These are phyloP conservation scores for Erysimum cheiranthoides DNA, from an alignment of 345 rosid genomes.

Conservation along the genomic window DNA sequence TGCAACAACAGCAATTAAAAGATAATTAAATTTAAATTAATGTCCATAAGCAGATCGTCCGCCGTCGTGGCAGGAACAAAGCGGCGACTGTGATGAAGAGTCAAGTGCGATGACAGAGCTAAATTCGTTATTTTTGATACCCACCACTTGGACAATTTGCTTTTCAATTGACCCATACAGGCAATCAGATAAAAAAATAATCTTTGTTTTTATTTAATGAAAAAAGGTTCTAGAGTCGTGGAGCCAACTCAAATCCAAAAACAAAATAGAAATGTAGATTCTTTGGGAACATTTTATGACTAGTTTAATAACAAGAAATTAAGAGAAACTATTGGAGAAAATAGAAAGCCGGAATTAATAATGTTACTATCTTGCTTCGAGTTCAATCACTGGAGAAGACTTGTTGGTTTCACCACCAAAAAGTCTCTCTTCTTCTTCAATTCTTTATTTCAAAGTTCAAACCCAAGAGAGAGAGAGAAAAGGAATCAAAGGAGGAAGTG, in stretches of 20 bases:
- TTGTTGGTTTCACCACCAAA: conserved; percentile 32
- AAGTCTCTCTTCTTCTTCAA: background rate
- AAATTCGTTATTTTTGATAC: conserved; percentile 5
- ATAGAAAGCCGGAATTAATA: background rate
- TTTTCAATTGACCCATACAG: conserved; percentile 13
- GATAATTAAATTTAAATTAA: background rate
- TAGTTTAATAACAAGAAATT: conserved; percentile 19
- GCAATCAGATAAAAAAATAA: background rate
- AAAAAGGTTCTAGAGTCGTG: conserved; percentile 36
- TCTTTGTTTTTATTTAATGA: background rate
- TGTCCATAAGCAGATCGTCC: background rate
- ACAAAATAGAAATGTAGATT: conserved; percentile 28
- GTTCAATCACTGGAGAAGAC: conserved; percentile 28
- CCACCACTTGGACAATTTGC: conserved; percentile 34
- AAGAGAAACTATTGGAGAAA: conserved; percentile 24
- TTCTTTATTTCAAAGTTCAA: too few relatives aligned
- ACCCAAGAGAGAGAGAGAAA: background rate
- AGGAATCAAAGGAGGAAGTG: background rate
- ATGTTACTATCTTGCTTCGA: background rate
- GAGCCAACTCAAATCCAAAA: conserved; percentile 40
- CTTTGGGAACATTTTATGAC: background rate
- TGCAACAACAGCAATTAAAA: background rate
- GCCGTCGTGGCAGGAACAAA: conserved; percentile 41
- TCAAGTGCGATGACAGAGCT: conserved; percentile 26
- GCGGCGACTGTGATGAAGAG: conserved; percentile 15